A percentile compares a stretch with the other conserved stretches of the same genome.
These are phyloP conservation scores for Suhomyces anneliseae DNA, from an alignment of 1,139 yeast genomes.

Conservation along the genomic window DNA sequence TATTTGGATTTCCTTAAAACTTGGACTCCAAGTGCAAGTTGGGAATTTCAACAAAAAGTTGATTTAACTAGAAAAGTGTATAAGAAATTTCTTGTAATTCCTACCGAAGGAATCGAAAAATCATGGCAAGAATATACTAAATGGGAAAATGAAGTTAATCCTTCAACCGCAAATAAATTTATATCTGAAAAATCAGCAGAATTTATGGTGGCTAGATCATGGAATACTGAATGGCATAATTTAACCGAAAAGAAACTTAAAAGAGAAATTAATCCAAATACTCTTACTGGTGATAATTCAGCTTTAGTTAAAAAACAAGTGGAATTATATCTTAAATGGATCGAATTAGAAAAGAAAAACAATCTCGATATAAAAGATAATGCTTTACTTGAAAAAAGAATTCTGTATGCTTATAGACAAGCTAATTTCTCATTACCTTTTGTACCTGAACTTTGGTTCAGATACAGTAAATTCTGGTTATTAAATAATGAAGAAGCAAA, in stretches of 20 bases:
- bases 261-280: conserved; percentile 40
- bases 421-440: conserved; percentile 68
- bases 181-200: conserved; percentile 80
- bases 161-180: conserved; percentile 80
- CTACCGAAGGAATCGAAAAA: conserved; percentile 70
- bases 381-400: conserved; percentile 52
- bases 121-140: conserved; percentile 79
- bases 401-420: conserved; percentile 74
- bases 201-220: conserved; percentile 87
- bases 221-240: conserved; percentile 69
- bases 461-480: conserved; percentile 43
- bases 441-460: conserved; percentile 85
- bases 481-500: conserved; percentile 36
- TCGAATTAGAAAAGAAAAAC: conserved; percentile 75
- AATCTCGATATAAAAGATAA: conserved; percentile 58
- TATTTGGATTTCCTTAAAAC: conserved; percentile 75
- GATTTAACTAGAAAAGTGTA: conserved; percentile 77
- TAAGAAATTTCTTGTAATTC: conserved; percentile 67
- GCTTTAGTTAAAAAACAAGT: conserved; percentile 42
- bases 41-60: conserved; percentile 85
- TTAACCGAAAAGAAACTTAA: conserved; percentile 44
- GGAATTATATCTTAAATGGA: conserved; percentile 70
- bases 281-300: conserved; percentile 20
- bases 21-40: conserved; percentile 76
- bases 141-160: conserved; percentile 79